Evolutionary conservation across 129 eudicot genomes (phyloP), one percentile per base, ranked within the genome.

Genomic region (Escallonia rubra): DNA sequence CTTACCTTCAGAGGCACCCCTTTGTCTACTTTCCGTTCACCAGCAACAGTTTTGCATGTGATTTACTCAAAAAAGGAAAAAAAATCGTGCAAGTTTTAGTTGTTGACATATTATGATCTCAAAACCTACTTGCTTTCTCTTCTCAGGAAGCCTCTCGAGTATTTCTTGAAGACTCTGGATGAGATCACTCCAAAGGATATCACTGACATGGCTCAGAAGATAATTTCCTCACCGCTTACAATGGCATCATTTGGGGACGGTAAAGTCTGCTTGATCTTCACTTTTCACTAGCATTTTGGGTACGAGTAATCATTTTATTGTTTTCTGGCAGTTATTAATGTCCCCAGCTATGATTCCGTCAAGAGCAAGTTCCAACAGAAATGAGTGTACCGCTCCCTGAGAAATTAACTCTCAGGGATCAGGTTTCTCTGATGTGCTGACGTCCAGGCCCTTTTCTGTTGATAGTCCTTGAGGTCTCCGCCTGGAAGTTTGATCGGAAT

Each of bases 231-330:
- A 41, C 84, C 88, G 8, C 88, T 76, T 50, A 83, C 88, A 64
- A 75, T 79, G 85, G 85, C 88, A 41, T 79, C 85, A 11, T 69
- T 72, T 46, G 85, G 85, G 57, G 84, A 79, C 60, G 85, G 85
- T 75, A 76, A 60, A 3, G 1, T 38, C 45, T 6, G 43, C 42
- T 47, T 16, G 57, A 5, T 14, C 4, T 8, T 61, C 14, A 42
- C 6, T 45, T 12, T 54, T 16, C 11, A 2, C 56, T 54, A 54
- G 14, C 34, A 41, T 8, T 16, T 57, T 57, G 62, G 12, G 43
- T 7, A 38, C 16, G 43, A 57, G 59, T 11, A n/a, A 12, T 11
- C 46, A 16, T 4, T 43, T 41, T 45, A 16, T 39, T 56, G 4
- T 34, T 46, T 53, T 13, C 14, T 59, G 55, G 61, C 79, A 82